Base-by-base conservation (phyloP, 768 basidiomycete species). In the Leccinum disarticulatum region DNA sequence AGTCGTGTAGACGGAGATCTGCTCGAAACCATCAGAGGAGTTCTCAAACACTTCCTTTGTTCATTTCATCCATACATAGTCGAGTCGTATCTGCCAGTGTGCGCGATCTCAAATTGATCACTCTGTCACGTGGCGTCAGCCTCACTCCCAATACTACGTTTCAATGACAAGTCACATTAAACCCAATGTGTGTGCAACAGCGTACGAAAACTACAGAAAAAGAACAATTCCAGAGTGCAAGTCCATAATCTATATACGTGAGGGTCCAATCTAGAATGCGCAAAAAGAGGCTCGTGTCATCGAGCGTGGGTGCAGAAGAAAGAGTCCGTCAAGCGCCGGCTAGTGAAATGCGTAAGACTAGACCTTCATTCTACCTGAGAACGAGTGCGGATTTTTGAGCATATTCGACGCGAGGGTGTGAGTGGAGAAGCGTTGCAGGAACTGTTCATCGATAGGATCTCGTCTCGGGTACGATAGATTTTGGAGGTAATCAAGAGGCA, bases 401-500 rank as follows among this genome's bases (percentile, higher is more conserved):
- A 61, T 43, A 19, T 65, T 56, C 52, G 64, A 65, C 8, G 70
- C 54, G 43, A 72, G 60, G 0, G 66, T 59, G 22, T 70, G 72
- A 4, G 69, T 76, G 43, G 79, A 76, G 66, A 89, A 85, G 27
- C 83, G 81, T 63, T 83, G 81, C 52, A 89, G 74, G 56, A 86
- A 74, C 59, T 84, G 83, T 64, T 88, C 87, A 66, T 88, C 87
- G 25, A 79, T 77, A 53, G 87, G 85, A 64, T 88, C 81, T 11
- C 87, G 81, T 67, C 80, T 74, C 17, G 82, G 81, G 31, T 77
- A 80, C n/a, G 81, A 72, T 19, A 82, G 75, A 55, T 73, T 80
- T 68, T 85, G 82, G 14, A 88, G 82, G 52, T 84, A 81, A 64
- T 85, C 81, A 31, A 89, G 79, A 50, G 87, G 87, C 11, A 89